These are phyloP conservation scores for Aureobasidium leucospermi DNA, from an alignment of 2,329 filamentous ascomycete genomes.

Conservation along the genomic window DNA sequence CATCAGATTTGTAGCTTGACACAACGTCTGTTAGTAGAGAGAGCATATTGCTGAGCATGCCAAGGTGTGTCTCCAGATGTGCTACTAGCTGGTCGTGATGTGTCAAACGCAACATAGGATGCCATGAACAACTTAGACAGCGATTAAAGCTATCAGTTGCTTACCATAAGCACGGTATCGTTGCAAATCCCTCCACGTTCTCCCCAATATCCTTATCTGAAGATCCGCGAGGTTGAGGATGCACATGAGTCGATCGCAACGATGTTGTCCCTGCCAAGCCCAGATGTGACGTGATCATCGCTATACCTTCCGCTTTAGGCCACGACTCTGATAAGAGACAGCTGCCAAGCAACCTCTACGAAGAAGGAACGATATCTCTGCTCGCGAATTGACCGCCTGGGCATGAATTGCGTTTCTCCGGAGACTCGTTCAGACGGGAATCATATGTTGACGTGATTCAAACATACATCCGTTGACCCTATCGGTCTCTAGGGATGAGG, in stretches of 20 bases:
- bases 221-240: background rate
- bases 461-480: too few relatives aligned
- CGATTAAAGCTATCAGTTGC: background rate
- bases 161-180: background rate
- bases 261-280: background rate
- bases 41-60: too few relatives aligned
- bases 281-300: background rate
- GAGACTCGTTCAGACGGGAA: background rate
- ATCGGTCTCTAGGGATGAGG: too few relatives aligned
- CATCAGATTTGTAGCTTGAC: too few relatives aligned
- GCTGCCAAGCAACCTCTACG: background rate
- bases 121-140: background rate
- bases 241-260: background rate
- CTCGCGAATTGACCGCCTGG: background rate
- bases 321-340: background rate
- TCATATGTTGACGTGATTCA: too few relatives aligned
- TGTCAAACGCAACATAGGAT: too few relatives aligned
- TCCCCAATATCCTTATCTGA: background rate
- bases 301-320: background rate
- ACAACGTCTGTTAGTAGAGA: too few relatives aligned
- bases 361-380: background rate
- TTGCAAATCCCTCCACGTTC: background rate
- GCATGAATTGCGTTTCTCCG: background rate
- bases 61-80: too few relatives aligned
- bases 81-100: too few relatives aligned